Evolutionary conservation across 768 basidiomycete genomes (phyloP), one percentile per base, ranked within the genome.

Genomic region (Hygrocybe punicea): DNA sequence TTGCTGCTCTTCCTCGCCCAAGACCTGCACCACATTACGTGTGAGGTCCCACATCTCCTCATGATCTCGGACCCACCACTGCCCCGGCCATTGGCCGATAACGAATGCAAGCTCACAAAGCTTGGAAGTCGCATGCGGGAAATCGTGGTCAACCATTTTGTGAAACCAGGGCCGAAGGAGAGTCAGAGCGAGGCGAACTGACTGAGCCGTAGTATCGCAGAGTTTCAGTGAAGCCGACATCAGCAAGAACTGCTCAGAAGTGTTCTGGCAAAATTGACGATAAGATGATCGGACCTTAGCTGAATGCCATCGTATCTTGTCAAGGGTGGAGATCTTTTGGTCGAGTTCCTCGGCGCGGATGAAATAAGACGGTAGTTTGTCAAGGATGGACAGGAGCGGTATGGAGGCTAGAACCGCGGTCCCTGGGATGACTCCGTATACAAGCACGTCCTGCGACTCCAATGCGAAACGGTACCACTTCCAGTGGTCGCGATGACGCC

Each of bases 381-480:
- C 77, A 58, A 91, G 71, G 56, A 91, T 69, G 17, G 79, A 76
- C 39, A 83, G 73, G 50, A 91, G 79, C 1, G 89, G 87, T 21
- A 91, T 73, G 14, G 89, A 90, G 16, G 86, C 74, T 17, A 87
- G 75, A 55, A 91, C 81, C 8, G 87, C 86, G 19, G 76, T 73
- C 19, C 78, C 74, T 34, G 89, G 86, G 58, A 91, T 81, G 62
- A 79, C 81, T 29, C 85, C 86, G 64, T 86, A 77, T 37, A 90
- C 79, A 56, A 91, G 83, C 34, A 89, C 87, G 57, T 84, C 81
- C 65, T 91, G 89, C 9, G 89, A 84, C 65, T 91, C 89, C 57
- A 84, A 74, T 9, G 86, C 85, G 64, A 84, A 87, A 57, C 82
- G 82, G 58, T 85, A 82, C 89, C 88, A 91, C 69, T 84, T 87